A percentile compares a stretch with the other conserved stretches of the same genome.
Conservation (phyloP, 441 rosid species). For the Croton setiger region DNA sequence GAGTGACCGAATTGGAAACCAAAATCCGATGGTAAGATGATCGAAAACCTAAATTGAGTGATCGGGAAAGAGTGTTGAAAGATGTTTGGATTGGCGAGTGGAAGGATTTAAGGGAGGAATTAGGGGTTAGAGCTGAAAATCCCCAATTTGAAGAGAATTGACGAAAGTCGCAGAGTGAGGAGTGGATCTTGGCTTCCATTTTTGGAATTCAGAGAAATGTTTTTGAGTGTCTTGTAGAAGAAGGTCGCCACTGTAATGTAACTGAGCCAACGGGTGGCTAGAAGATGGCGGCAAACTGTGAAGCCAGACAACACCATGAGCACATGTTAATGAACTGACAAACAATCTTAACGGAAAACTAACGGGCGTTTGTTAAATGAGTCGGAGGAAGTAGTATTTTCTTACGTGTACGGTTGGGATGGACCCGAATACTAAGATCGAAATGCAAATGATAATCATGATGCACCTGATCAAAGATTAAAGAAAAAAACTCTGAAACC, state of each 20-base stretch:
- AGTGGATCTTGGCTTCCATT: background rate
- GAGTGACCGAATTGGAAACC: constrained; percentile 32
- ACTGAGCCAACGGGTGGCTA: background rate
- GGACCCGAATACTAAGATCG: no score
- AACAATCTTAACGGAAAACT: no score
- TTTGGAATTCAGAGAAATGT: background rate
- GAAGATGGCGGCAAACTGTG: constrained; percentile 10
- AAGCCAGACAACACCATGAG: background rate
- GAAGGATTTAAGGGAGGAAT: constrained; percentile 5
- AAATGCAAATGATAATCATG: no score
- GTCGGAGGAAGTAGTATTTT: no score
- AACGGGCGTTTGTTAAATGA: no score
- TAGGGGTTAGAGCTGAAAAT: constrained; percentile 7
- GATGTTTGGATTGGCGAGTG: background rate
- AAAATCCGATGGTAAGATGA: constrained; percentile 18
- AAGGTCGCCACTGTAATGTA: no score
- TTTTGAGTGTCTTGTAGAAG: no score
- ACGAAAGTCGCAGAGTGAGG: background rate
- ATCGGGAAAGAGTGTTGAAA: background rate
- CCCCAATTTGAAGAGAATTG: constrained; percentile 15
- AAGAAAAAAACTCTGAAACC: no score
- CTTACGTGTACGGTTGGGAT: no score
- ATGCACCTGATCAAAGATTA: no score
- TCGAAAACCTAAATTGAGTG: constrained; percentile 20
- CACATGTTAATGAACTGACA: background rate